Evolutionary conservation across 2,329 filamentous ascomycete species (phyloP).

Genomic region (Nemania bipapillata): DNA sequence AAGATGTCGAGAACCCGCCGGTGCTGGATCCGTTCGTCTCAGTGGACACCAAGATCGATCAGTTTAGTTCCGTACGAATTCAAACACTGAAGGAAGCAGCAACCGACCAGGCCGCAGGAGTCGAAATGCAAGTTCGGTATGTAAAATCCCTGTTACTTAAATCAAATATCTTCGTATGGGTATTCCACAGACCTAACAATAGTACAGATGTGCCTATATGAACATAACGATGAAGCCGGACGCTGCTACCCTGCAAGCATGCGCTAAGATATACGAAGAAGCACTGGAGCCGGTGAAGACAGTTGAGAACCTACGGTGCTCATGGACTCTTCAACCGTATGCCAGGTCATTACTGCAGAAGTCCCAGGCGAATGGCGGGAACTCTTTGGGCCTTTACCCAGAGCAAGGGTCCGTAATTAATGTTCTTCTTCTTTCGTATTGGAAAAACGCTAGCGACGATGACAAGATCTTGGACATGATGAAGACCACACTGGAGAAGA

Average conservation of each 20-base stretch:
- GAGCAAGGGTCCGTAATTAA: slow-evolving; percentile 26
- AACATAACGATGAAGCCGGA: slow-evolving; percentile 35
- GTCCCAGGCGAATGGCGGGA: slow-evolving; percentile 22
- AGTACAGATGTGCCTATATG: slow-evolving; percentile 32
- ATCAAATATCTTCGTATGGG: too few relatives aligned
- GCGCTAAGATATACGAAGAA: slow-evolving; percentile 19
- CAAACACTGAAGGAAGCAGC: slow-evolving; percentile 9
- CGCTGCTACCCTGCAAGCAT: slow-evolving; percentile 15
- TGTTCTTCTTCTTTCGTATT: slow-evolving; percentile 27
- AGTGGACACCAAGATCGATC: not conserved
- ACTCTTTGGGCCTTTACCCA: slow-evolving; percentile 5
- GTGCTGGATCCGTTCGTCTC: slow-evolving; percentile 12
- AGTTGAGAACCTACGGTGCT: slow-evolving; percentile 34
- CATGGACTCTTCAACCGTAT: slow-evolving; percentile 42
- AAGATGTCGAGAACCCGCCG: not conserved
- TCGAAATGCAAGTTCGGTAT: too few relatives aligned
- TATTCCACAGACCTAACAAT: too few relatives aligned
- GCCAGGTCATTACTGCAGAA: slow-evolving; percentile 36
- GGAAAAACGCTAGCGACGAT: slow-evolving; percentile 31
- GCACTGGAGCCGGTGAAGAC: slow-evolving; percentile 37
- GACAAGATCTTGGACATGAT: slow-evolving; percentile 17
- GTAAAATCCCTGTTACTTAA: too few relatives aligned
- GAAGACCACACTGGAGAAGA: not conserved
- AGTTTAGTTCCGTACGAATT: not conserved
- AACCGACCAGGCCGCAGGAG: slow-evolving; percentile 16